These are phyloP conservation scores for Candida yuanshanica DNA, from an alignment of 805 yeast species.

Conservation along the genomic window DNA sequence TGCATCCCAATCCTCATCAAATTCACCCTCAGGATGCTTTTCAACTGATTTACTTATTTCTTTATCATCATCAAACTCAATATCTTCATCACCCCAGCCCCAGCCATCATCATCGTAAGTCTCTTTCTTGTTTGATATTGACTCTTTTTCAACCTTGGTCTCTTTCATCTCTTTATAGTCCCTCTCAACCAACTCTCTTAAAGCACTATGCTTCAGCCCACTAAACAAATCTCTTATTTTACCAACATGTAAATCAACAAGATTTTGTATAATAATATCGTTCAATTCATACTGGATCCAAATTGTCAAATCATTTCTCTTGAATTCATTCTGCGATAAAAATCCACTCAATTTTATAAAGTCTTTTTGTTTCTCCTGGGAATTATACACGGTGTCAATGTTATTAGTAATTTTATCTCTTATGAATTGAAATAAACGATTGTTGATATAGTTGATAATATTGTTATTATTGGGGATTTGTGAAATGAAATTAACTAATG, in stretches of 20 bases:
- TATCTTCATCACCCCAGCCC: conserved; percentile 15
- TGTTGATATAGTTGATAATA: conserved; percentile 18
- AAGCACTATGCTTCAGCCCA: background rate
- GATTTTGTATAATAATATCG: conserved; percentile 17
- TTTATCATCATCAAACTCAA: conserved; percentile 19
- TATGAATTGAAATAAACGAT: conserved; percentile 18
- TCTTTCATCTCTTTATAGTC: background rate
- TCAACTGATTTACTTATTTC: conserved; percentile 1
- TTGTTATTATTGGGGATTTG: conserved; percentile 10
- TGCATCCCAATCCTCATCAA: conserved; percentile 20
- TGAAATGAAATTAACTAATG: conserved; percentile 16
- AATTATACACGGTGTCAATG: conserved; percentile 12
- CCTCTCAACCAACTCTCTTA: conserved; percentile 1
- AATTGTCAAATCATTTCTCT: conserved; percentile 15
- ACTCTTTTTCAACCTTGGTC: background rate
- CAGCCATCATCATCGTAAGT: conserved; percentile 7
- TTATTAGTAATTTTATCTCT: conserved; percentile 14
- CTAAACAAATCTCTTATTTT: conserved; percentile 10
- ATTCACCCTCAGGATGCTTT: background rate
- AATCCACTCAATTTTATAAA: conserved; percentile 16
- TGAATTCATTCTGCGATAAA: conserved; percentile 11
- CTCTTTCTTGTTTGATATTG: background rate
- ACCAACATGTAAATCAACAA: conserved; percentile 17
- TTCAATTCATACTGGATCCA: conserved; percentile 21
- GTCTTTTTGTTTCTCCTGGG: conserved; percentile 5